Base-by-base conservation (phyloP, 2,329 filamentous ascomycete genomes). In the Neopestalotiopsis clavispora region DNA sequence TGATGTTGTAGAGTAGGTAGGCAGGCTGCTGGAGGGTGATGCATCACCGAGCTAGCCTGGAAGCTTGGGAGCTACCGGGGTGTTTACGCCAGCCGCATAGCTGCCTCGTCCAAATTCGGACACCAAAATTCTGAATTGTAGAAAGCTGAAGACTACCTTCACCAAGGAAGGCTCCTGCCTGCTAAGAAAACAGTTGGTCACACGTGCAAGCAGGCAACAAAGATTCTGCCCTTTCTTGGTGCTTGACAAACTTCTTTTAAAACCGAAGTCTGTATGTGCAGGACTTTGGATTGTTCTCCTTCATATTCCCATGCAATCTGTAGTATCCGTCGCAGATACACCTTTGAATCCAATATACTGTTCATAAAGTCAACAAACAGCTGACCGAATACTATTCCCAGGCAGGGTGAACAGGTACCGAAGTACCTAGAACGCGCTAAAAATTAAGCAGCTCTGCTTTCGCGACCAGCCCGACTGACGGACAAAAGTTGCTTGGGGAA, bases 1-100 rank as follows among this genome's bases (percentile, higher is more conserved):
- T 52, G 57, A 17, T 59, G 57, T 30, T 30, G 59, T 20, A 62
- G 34, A 7, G 34, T 38, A 38, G 34, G 34, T 38, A 38, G 10
- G 34, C 34, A 38, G 59, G 59, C 59, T 62, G 59, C 59, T 62
- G 59, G 32, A 40, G 32, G 59, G 59, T 62, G 59, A 62, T 62
- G 59, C 62, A 49, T 65, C 40, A 49, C 62, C 32, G 42, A 52
- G 62, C 62, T 49, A 65, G 62, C 42, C 59, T 62, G 32, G 32
- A 38, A 62, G 59, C 59, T 62, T 62, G 59, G 23, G 59, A 34
- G 34, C 59, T 62, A 34, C 59, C n/a, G 6, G 59, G 59, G 59
- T 62, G 59, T 62, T 62, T 62, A 62, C 59, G 59, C 59, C 59
- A 62, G 59, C 59, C 32, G 59, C 59, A 62, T 62, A 62, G 59